Conservation (phyloP, 805 yeast genomes). For the Lachancea mirantina region DNA sequence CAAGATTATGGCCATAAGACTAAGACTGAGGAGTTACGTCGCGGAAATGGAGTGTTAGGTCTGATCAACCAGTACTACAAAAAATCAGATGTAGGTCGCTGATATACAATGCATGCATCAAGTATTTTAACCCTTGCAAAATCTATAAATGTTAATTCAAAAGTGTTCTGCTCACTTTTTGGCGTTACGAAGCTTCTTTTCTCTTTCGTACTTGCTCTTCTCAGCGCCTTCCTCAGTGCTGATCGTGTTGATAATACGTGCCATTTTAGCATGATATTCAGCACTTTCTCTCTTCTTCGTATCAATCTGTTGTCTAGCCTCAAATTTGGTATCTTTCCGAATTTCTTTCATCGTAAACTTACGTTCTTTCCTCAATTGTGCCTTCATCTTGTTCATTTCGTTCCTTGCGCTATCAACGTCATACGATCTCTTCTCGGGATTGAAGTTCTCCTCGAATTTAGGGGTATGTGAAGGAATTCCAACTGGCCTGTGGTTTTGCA, state of each 20-base stretch:
- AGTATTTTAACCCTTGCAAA: neutral
- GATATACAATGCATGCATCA: conserved; percentile 1
- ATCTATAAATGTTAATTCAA: neutral
- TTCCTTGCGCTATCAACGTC: conserved; percentile 76
- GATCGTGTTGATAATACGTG: conserved; percentile 75
- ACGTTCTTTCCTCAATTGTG: conserved; percentile 84
- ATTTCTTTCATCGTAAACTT: conserved; percentile 84
- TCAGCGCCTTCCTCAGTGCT: conserved; percentile 94
- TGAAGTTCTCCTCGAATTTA: conserved; percentile 89
- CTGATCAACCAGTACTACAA: conserved; percentile 74
- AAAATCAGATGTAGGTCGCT: conserved; percentile 30
- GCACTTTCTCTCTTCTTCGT: conserved; percentile 69
- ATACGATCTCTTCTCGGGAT: conserved; percentile 89
- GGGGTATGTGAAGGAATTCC: conserved; percentile 85
- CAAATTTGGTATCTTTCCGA: conserved; percentile 81
- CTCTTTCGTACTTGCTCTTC: conserved; percentile 85
- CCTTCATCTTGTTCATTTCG: conserved; percentile 75
- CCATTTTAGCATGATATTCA: conserved; percentile 86
- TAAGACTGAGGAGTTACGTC: conserved; percentile 7
- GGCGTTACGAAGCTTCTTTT: conserved; percentile 57
- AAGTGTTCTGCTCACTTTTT: conserved; percentile 24
- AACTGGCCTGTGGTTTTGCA: conserved; percentile 79
- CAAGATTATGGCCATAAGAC: conserved; percentile 8
- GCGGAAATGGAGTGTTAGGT: conserved; percentile 56
- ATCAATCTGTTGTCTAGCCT: conserved; percentile 74